phyloP scores from a whole-genome alignment of 352 stramenopile species.

The Phytophthora quininea region DNA sequence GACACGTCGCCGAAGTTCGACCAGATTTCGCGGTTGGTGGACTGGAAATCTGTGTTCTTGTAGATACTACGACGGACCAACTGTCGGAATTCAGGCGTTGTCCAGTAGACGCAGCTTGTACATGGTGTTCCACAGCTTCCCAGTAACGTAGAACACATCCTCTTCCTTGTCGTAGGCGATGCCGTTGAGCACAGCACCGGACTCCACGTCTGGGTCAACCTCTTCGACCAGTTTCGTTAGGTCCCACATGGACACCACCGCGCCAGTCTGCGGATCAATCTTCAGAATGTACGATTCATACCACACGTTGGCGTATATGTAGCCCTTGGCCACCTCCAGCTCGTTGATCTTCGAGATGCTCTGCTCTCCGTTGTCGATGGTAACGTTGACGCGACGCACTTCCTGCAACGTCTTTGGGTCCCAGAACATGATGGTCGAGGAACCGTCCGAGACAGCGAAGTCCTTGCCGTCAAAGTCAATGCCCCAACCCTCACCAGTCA shows the following conservation, averaged over 20 bases:
- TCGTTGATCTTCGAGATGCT: constrained; percentile 91
- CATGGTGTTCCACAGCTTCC: constrained; percentile 92
- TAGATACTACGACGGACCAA: no score
- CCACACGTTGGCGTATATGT: constrained; percentile 97
- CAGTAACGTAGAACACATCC: constrained; percentile 93
- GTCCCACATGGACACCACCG: constrained; percentile 91
- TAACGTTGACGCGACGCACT: constrained; percentile 74
- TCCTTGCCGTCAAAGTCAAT: constrained; percentile 84
- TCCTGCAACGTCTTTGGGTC: constrained; percentile 80
- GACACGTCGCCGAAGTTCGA: no score
- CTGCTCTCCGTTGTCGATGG: constrained; percentile 41
- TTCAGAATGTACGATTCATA: constrained; percentile 92
- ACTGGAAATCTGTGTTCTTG: no score
- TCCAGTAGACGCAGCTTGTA: constrained; percentile 88
- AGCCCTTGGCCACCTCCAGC: constrained; percentile 92
- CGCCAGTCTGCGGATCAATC: constrained; percentile 89
- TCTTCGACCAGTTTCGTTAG: constrained; percentile 62
- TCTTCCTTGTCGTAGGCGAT: constrained; percentile 92
- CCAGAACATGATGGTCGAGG: constrained; percentile 91
- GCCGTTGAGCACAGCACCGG: constrained; percentile 91
- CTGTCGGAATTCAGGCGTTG: constrained; percentile 21
- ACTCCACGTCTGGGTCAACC: constrained; percentile 55
- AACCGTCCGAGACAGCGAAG: constrained; percentile 91
- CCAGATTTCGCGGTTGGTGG: no score
- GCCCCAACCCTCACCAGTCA: constrained; percentile 92